Percentiles rank a stretch among this genome's conserved stretches.
These are phyloP conservation scores for Fraxinus angustifolia DNA, from an alignment of 305 asterid genomes.

Conservation along the genomic window DNA sequence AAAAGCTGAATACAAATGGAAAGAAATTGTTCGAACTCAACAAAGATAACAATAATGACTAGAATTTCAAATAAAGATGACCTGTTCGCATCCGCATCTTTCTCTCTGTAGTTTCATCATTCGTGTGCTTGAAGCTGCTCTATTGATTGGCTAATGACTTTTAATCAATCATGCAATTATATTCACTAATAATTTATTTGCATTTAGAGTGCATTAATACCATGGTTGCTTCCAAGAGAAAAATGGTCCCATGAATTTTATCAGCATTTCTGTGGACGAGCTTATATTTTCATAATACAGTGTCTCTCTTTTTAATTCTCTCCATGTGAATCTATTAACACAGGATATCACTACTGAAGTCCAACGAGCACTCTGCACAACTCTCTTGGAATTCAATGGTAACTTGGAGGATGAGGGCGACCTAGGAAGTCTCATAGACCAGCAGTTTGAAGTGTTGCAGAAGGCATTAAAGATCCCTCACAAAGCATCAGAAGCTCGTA, in stretches of 20 bases:
- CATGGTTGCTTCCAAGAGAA: neutral
- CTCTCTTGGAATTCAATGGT: conserved; percentile 60
- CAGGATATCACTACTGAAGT: conserved; percentile 76
- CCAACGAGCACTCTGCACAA: conserved; percentile 54
- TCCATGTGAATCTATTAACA: neutral
- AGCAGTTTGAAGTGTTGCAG: conserved; percentile 74
- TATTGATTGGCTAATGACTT: neutral
- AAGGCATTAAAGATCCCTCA: conserved; percentile 73
- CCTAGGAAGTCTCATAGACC: conserved; percentile 62
- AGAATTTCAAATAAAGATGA: neutral
- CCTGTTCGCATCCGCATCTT: neutral
- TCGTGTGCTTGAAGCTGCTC: neutral
- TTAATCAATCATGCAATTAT: neutral
- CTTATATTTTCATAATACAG: neutral
- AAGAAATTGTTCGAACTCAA: neutral
- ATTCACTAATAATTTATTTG: neutral
- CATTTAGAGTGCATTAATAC: neutral
- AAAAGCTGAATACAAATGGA: neutral
- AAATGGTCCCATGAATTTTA: neutral
- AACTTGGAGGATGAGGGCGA: conserved; percentile 70
- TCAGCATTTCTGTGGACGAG: neutral
- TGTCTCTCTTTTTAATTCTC: neutral
- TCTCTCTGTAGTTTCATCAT: neutral
- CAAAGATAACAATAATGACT: neutral
- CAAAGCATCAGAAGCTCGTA: conserved; percentile 73